These are phyloP conservation scores for Panicum virgatum DNA, from an alignment of 202 grass and related monocot species.

Conservation along the genomic window DNA sequence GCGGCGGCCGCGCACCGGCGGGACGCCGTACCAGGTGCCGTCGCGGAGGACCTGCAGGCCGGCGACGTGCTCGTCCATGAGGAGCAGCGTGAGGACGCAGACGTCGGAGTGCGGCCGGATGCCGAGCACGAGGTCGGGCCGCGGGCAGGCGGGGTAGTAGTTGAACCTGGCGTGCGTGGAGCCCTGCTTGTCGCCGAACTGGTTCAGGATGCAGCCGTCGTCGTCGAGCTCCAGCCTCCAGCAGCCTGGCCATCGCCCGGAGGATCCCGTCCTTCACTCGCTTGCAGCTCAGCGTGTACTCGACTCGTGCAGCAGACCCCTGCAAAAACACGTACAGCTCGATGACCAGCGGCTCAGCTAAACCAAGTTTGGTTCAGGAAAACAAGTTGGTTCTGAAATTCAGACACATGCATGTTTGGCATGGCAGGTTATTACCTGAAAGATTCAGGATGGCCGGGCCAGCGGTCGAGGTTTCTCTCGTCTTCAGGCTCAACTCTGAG, in stretches of 20 bases:
- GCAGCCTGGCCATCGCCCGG: neutral
- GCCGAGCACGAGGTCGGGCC: constrained; percentile 41
- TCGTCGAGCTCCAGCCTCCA: constrained; percentile 32
- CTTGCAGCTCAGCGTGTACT: constrained; percentile 32
- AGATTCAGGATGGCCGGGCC: constrained; percentile 42
- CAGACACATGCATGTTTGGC: neutral
- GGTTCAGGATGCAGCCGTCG: neutral
- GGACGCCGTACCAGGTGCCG: constrained; percentile 31
- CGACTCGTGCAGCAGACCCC: constrained; percentile 50
- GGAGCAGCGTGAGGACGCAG: constrained; percentile 35
- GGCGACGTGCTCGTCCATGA: constrained; percentile 34
- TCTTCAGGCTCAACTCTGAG: constrained; percentile 50
- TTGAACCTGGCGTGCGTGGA: constrained; percentile 8
- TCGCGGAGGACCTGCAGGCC: constrained; percentile 43
- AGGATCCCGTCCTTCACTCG: neutral
- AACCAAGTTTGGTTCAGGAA: neutral
- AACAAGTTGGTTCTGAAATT: neutral
- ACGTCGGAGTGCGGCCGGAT: constrained; percentile 38
- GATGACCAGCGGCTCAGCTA: neutral
- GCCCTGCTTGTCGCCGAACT: constrained; percentile 4
- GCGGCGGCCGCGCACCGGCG: neutral
- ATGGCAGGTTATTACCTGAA: constrained; percentile 23
- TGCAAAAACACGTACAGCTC: neutral
- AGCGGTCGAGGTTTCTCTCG: constrained; percentile 35
- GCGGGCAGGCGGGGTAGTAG: constrained; percentile 9